Base-by-base conservation (phyloP, 768 basidiomycete genomes). In the Gloeopeniophorella convolvens region DNA sequence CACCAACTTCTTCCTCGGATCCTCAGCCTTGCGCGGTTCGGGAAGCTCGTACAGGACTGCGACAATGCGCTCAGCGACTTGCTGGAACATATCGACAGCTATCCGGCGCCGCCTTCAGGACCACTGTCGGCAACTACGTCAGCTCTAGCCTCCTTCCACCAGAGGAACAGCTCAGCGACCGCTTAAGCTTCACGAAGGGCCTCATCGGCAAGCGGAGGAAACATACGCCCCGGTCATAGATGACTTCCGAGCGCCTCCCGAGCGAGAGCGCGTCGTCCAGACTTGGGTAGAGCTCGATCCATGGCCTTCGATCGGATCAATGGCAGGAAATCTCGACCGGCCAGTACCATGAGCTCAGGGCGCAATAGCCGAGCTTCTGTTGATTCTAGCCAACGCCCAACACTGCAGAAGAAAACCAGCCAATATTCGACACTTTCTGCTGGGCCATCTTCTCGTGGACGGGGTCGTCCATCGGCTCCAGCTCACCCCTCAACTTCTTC, bases 71-170 rank as follows among this genome's bases (percentile, higher is more conserved):
- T 92, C 36, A 93, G 90, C 59, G 88, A 92, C 63, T 71, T 93
- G 4, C 69, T 94, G 39, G 87, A 91, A 60, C 87, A 91, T 60
- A 73, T 91, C 46, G 90, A 94, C 63, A 89, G 85, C 59, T 91
- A 82, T 61, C 89, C 90, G 8, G 74, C 78, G 3, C 63, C 70
- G 27, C 83, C 82, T 4, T 62, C 70, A 23, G 72, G 75, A 4
- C 65, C 74, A 2, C 62, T 82, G 27, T 71, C 78, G 4, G 80
- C 80, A 20, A 66, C 13, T 79, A 79, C 55, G 52, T 67, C 50
- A 69, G 71, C 28, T 64, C 69, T 11, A 54, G 63, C 6, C 63
- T 67, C 20, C 57, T 73, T 4, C 66, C 78, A 7, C 81, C 89
- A 0, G 80, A 85, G 50, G 82, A 83, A 34, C 86, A 90, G 59